Evolutionary conservation across 352 stramenopile species (phyloP).

Genomic region (Aphanomyces stellatus): DNA sequence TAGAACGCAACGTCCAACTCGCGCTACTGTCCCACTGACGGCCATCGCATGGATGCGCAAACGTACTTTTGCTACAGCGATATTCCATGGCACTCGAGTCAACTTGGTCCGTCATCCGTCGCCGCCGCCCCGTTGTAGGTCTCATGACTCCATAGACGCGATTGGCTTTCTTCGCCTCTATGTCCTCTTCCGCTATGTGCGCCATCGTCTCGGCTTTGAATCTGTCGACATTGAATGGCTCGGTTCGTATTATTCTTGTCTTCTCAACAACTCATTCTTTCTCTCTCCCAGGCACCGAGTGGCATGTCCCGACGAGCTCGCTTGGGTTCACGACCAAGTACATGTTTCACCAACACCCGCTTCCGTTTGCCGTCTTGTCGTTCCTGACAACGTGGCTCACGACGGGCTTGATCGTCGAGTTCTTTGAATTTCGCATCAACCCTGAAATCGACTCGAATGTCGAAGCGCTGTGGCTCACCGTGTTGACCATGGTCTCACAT

Average conservation of each 20-base stretch:
- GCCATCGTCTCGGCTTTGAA: constrained; percentile 14
- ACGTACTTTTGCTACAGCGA: constrained; percentile 14
- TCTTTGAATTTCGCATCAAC: constrained; percentile 12
- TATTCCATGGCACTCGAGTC: constrained; percentile 4
- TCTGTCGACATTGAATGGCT: constrained; percentile 18
- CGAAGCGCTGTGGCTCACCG: constrained; percentile 11
- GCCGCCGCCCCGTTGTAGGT: no score
- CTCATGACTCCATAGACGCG: constrained; percentile 3
- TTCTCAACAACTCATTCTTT: not conserved
- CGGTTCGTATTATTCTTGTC: not conserved
- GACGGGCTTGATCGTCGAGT: constrained; percentile 9
- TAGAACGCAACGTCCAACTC: not conserved
- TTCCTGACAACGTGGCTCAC: constrained; percentile 13
- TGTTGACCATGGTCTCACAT: constrained; percentile 11
- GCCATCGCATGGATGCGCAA: not conserved
- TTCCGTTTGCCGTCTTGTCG: constrained; percentile 1
- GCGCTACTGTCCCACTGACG: not conserved
- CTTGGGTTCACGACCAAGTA: constrained; percentile 19
- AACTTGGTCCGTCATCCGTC: constrained; percentile 8
- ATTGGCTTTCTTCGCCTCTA: constrained; percentile 16
- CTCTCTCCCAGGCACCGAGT: constrained; percentile 1
- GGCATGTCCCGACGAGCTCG: constrained; percentile 11
- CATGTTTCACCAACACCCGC: constrained; percentile 12
- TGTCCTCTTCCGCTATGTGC: constrained; percentile 10
- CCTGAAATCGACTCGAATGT: constrained; percentile 3